Base-by-base conservation (phyloP, 2,329 filamentous ascomycete species). In the Fusarium secorum region DNA sequence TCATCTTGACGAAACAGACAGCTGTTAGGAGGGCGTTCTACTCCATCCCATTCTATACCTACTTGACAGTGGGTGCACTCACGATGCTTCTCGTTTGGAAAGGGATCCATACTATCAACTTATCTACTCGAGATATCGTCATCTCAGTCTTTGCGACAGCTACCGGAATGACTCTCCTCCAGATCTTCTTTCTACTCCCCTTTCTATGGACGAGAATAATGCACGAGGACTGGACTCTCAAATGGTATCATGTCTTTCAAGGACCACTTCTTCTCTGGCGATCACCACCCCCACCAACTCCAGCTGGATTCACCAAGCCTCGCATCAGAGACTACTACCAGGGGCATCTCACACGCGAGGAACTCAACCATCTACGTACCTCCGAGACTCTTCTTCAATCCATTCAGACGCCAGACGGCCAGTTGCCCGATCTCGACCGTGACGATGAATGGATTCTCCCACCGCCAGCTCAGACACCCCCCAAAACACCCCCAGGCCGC, bases 61-160 rank as follows among this genome's bases (percentile, higher is more conserved):
- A 82, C 26, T 51, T 81, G 28, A 82, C 81, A 0, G 74, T 81
- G 22, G 80, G 72, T 5, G 71, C 79, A 2, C 61, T 82, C 14
- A 76, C 79, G 0, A 82, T 91, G 69, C 87, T 90, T 53, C 85
- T 90, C 48, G 85, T 87, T 2, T 83, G 80, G 81, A 81, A 82
- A 53, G 81, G 80, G 2, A 73, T 82, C 3, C 74, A 77, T 15
- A 59, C 66, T 0, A 48, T 72, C 7, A 66, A 78, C 7, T 48
- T 79, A 1, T 76, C 76, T 2, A 60, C 55, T 11, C 60, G 24
- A n/a, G 69, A 73, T 18, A 66, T 78, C 1, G 33, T 81, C 49
- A 73, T 77, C n/a, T 57, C 83, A 48, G 82, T 85, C 41, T 79
- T 88, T 49, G 80, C 80, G 39, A 81, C 84, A 18, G 83, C 84